Evolutionary conservation across 371 early-diverging fungal genomes (phyloP).

Genomic region (Haplosporangium sp.): DNA sequence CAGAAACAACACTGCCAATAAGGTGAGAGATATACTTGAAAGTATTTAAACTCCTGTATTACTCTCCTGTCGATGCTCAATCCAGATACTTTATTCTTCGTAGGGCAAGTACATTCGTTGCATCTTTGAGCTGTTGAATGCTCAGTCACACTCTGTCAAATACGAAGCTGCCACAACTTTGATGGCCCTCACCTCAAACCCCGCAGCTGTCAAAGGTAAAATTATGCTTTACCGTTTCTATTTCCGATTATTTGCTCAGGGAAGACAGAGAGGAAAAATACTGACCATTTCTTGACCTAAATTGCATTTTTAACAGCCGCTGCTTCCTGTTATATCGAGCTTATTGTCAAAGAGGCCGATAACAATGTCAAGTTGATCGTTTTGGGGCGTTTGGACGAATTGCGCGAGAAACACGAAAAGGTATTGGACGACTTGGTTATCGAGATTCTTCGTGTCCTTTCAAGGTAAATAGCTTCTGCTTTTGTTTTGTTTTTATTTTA

Average conservation of each 20-base stretch:
- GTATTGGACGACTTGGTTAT: constrained; percentile 92
- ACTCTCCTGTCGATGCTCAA: background rate
- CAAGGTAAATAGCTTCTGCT: constrained; percentile 59
- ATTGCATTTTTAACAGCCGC: constrained; percentile 69
- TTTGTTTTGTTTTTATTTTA: background rate
- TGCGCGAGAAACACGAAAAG: constrained; percentile 87
- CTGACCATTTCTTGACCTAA: background rate
- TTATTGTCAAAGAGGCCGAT: constrained; percentile 93
- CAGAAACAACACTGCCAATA: constrained; percentile 80
- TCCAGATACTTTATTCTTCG: background rate
- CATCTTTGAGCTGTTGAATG: constrained; percentile 86
- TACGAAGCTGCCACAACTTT: constrained; percentile 97
- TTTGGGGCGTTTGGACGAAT: constrained; percentile 88
- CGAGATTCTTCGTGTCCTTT: constrained; percentile 91
- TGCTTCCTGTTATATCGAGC: constrained; percentile 89
- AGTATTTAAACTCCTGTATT: background rate
- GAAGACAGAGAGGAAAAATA: background rate
- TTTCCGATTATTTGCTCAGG: background rate
- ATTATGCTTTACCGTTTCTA: background rate
- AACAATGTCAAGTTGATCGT: constrained; percentile 98
- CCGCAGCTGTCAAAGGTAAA: constrained; percentile 89
- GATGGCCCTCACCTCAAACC: constrained; percentile 86
- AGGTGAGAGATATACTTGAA: constrained; percentile 60
- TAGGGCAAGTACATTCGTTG: constrained; percentile 89
- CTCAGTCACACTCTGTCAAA: constrained; percentile 89